These are phyloP conservation scores for Allium sativum DNA, from an alignment of 106 monocot genomes.

Conservation along the genomic window DNA sequence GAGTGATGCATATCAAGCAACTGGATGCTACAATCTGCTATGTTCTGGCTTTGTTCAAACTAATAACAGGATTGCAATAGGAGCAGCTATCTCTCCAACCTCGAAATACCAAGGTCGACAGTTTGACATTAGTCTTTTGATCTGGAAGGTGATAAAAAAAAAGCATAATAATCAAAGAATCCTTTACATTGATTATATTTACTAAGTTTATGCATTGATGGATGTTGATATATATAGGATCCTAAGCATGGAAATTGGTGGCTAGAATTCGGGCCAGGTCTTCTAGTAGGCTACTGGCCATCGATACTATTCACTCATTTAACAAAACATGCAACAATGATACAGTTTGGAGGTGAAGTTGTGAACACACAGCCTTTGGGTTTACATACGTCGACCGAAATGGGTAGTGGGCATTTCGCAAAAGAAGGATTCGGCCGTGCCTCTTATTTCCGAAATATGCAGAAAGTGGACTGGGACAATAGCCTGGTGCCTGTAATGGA, in stretches of 20 bases:
- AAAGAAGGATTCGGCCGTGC: constrained; percentile 65
- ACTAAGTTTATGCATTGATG: not conserved
- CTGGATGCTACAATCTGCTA: constrained; percentile 15
- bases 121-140: constrained; percentile 15
- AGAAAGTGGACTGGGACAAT: constrained; percentile 89
- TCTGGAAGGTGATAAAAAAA: constrained; percentile 10
- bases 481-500: constrained; percentile 46
- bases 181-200: not conserved
- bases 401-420: constrained; percentile 91
- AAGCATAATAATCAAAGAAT: not conserved
- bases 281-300: constrained; percentile 71
- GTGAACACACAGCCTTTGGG: constrained; percentile 53
- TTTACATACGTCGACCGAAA: constrained; percentile 68
- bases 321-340: constrained; percentile 54
- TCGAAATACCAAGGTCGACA: constrained; percentile 7
- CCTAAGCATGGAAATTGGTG: constrained; percentile 97
- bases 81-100: constrained; percentile 12
- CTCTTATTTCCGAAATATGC: constrained; percentile 78
- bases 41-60: constrained; percentile 13
- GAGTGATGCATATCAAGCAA: constrained; percentile 17
- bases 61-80: constrained; percentile 15
- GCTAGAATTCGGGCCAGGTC: constrained; percentile 75
- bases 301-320: constrained; percentile 65
- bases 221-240: constrained; percentile 29
- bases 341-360: constrained; percentile 66